These are phyloP conservation scores for Rostrohypoxylon terebratum DNA, from an alignment of 495 filamentous ascomycete genomes.

Conservation along the genomic window DNA sequence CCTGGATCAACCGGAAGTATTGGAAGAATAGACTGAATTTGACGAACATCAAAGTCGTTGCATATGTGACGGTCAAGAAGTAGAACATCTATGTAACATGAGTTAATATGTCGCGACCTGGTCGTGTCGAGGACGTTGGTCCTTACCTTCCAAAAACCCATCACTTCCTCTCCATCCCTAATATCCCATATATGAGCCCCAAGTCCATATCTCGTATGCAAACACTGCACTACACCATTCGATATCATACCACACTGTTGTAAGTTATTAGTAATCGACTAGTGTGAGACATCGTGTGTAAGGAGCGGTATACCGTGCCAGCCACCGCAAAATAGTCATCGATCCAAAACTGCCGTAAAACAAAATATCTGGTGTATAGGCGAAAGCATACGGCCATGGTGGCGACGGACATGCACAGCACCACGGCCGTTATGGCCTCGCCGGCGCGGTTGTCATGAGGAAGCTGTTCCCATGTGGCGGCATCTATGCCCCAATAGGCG, in stretches of 20 bases:
- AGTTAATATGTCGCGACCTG: conserved; percentile 21
- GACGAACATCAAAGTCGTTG: conserved; percentile 26
- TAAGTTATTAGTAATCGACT: conserved; percentile 15
- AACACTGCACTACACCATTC: conserved; percentile 38
- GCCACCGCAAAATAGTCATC: conserved; percentile 40
- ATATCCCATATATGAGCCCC: conserved; percentile 37
- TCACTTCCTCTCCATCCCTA: not conserved
- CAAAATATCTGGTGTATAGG: conserved; percentile 40
- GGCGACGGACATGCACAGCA: conserved; percentile 31
- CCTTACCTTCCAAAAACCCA: conserved; percentile 38
- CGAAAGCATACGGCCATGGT: conserved; percentile 33
- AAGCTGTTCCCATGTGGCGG: not conserved
- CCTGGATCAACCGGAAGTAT: conserved; percentile 44
- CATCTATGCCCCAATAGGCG: conserved; percentile 1
- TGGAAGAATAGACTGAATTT: conserved; percentile 46
- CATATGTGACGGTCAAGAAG: conserved; percentile 30
- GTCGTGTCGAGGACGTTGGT: not conserved
- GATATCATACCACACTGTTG: conserved; percentile 33
- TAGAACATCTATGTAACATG: conserved; percentile 33
- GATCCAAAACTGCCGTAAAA: conserved; percentile 29
- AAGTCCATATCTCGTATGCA: conserved; percentile 37
- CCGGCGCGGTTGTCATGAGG: conserved; percentile 36
- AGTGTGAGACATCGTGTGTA: not conserved
- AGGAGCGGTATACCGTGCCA: conserved; percentile 33
- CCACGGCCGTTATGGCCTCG: conserved; percentile 32